These are phyloP conservation scores for Spergularia marina DNA, from an alignment of 148 eudicot species.

Conservation along the genomic window DNA sequence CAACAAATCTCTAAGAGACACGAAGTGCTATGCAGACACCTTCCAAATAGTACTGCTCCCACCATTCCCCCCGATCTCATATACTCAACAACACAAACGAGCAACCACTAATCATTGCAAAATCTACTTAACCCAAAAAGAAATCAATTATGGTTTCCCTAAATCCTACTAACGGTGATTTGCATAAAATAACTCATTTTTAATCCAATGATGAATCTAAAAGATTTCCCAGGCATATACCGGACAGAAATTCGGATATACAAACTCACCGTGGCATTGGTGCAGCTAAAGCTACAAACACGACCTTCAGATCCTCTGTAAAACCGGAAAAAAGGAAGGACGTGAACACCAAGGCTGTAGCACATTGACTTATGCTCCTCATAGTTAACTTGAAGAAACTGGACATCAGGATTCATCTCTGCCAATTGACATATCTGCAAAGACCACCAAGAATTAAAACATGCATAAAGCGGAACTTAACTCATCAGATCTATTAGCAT, in stretches of 20 bases:
- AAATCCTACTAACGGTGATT: background rate
- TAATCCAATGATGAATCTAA: background rate
- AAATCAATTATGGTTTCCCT: no score
- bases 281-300: slow-evolving; percentile 84
- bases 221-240: background rate
- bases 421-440: slow-evolving; percentile 80
- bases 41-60: no score
- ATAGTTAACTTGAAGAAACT: slow-evolving; percentile 71
- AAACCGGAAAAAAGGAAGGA: slow-evolving; percentile 85
- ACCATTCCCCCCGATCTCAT: no score
- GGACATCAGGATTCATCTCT: slow-evolving; percentile 79
- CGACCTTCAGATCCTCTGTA: slow-evolving; percentile 84
- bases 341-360: slow-evolving; percentile 74
- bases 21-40: no score
- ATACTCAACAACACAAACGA: no score
- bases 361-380: slow-evolving; percentile 93
- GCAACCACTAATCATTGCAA: no score
- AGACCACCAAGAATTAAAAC: background rate
- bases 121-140: no score
- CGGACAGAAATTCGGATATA: background rate
- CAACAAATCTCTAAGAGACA: background rate
- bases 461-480: background rate
- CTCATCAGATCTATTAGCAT: background rate
- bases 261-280: slow-evolving; percentile 77
- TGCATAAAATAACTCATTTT: background rate